Evolutionary conservation across 2,329 filamentous ascomycete genomes (phyloP).

Genomic region (Colletotrichum sp.): DNA sequence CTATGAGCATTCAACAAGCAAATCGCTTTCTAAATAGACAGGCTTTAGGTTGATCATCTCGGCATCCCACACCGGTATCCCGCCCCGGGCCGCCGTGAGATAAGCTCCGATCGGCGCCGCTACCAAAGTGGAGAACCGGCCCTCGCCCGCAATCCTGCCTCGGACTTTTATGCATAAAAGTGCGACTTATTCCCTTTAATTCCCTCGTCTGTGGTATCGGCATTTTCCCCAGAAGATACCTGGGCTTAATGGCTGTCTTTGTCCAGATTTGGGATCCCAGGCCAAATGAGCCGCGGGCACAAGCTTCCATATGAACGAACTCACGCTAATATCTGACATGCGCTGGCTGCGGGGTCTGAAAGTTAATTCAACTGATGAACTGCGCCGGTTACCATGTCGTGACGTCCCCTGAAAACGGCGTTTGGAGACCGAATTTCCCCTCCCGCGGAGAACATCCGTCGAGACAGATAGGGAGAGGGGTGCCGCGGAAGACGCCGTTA

Average conservation of each 20-base stretch:
- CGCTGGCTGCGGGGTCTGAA: neutral
- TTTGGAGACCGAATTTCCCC: neutral
- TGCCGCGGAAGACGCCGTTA: neutral
- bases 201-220: neutral
- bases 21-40: neutral
- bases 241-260: neutral
- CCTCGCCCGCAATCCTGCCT: neutral
- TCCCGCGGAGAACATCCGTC: neutral
- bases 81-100: neutral
- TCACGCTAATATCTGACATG: neutral
- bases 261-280: neutral
- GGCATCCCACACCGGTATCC: neutral
- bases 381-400: neutral
- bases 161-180: neutral
- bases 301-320: neutral
- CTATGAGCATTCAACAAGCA: rapidly evolving
- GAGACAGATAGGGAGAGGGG: neutral
- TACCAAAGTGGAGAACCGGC: neutral
- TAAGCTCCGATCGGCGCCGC: neutral
- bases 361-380: neutral
- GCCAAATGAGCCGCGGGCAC: neutral
- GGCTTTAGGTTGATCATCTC: neutral
- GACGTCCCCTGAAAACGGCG: neutral
- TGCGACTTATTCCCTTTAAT: neutral
- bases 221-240: neutral